These are phyloP conservation scores for Fusarium acutatum DNA, from an alignment of 2,329 filamentous ascomycete genomes.

Conservation along the genomic window DNA sequence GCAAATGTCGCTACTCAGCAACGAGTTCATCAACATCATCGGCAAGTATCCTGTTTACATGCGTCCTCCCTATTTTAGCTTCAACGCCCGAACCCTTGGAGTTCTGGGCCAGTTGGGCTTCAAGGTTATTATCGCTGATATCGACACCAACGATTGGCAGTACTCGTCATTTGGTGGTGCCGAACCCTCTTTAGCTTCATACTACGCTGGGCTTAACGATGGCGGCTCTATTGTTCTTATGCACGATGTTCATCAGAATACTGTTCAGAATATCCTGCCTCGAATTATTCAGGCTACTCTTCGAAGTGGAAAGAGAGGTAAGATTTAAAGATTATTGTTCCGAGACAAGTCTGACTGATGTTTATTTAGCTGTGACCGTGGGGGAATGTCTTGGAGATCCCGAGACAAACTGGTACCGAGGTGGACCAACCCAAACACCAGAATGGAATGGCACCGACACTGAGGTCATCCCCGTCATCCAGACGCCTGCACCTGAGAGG, in stretches of 20 bases:
- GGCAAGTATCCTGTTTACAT: conserved; percentile 20
- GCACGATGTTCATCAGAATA: conserved; percentile 17
- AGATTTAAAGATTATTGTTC: accelerated
- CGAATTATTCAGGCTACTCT: neutral
- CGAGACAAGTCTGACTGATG: accelerated
- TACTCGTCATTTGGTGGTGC: conserved; percentile 3
- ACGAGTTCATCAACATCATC: neutral
- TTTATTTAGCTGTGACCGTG: neutral
- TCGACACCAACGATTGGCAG: conserved; percentile 20
- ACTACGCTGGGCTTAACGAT: neutral
- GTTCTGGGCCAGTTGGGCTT: conserved; percentile 3
- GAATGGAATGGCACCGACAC: neutral
- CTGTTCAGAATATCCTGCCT: conserved; percentile 8
- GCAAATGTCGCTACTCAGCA: conserved; percentile 5
- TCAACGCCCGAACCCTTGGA: conserved; percentile 1
- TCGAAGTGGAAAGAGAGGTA: conserved; percentile 10
- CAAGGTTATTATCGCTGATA: conserved; percentile 25
- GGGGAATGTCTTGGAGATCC: conserved; percentile 23
- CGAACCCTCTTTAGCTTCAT: neutral
- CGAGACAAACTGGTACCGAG: conserved; percentile 17
- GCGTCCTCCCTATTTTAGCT: conserved; percentile 23
- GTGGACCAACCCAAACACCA: neutral
- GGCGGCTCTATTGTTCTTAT: conserved; percentile 21
- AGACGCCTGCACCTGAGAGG: conserved; percentile 2
- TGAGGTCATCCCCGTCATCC: neutral